A percentile compares a stretch with the other conserved stretches of the same genome.
Conservation (phyloP, 208 protist genomes). For the Trypanosoma congolense region DNA sequence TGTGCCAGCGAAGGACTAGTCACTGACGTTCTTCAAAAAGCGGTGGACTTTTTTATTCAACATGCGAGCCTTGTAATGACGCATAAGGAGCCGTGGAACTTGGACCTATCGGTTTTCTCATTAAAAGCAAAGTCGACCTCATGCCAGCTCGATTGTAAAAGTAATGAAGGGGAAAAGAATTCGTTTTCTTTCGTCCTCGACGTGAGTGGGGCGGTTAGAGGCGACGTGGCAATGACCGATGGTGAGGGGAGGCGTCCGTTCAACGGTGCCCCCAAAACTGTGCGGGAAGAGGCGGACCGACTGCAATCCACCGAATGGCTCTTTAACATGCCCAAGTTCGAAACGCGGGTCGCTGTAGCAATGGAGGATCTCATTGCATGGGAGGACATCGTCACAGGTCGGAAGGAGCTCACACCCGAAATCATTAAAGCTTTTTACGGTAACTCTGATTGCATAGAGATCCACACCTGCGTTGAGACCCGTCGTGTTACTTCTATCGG, state of each 20-base stretch:
- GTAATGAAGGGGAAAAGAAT: neutral
- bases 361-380: slow-evolving; percentile 8
- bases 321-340: slow-evolving; percentile 68
- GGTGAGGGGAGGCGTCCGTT: slow-evolving; percentile 30
- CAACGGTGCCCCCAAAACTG: slow-evolving; percentile 25
- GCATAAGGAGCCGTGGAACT: slow-evolving; percentile 31
- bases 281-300: slow-evolving; percentile 38
- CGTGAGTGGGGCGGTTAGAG: slow-evolving; percentile 11
- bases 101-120: slow-evolving; percentile 12
- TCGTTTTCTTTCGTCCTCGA: slow-evolving; percentile 17
- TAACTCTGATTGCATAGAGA: no score
- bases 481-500: slow-evolving; percentile 10
- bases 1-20: slow-evolving; percentile 10
- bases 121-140: neutral
- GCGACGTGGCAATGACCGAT: slow-evolving; percentile 26
- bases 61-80: slow-evolving; percentile 25
- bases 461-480: slow-evolving; percentile 15
- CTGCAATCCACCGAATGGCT: slow-evolving; percentile 36
- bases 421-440: no score
- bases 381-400: neutral
- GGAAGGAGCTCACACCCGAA: neutral
- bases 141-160: neutral
- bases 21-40: slow-evolving; percentile 10
- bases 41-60: slow-evolving; percentile 41
- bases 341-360: slow-evolving; percentile 30